These are phyloP conservation scores for Rhizopogon vesiculosus DNA, from an alignment of 768 basidiomycete species.

Conservation along the genomic window DNA sequence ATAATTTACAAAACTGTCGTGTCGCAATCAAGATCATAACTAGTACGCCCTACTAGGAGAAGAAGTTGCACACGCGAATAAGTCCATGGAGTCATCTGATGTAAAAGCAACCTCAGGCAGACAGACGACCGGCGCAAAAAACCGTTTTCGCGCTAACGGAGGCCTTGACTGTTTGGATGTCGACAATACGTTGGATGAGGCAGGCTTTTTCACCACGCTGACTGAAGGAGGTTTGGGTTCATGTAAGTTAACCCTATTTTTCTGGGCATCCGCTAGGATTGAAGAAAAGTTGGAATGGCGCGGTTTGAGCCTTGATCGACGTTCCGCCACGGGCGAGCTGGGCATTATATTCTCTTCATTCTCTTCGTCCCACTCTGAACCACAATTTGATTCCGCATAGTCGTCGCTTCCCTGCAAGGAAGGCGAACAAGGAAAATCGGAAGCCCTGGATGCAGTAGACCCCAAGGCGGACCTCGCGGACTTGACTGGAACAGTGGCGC, in stretches of 20 bases:
- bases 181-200: slow-evolving; percentile 8
- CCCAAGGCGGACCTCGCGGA: not conserved
- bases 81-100: slow-evolving; percentile 48
- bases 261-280: slow-evolving; percentile 35
- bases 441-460: slow-evolving; percentile 1
- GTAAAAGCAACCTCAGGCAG: slow-evolving; percentile 9
- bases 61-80: slow-evolving; percentile 36
- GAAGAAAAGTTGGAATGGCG: slow-evolving; percentile 31
- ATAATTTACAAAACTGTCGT: slow-evolving; percentile 5
- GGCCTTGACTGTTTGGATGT: slow-evolving; percentile 6
- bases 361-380: slow-evolving; percentile 17
- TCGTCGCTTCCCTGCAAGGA: slow-evolving; percentile 9
- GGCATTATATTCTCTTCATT: slow-evolving; percentile 14
- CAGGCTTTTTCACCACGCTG: not conserved
- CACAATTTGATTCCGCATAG: slow-evolving; percentile 9
- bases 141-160: slow-evolving; percentile 5
- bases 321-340: slow-evolving; percentile 4
- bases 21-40: slow-evolving; percentile 8
- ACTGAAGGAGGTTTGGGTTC: not conserved
- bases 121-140: slow-evolving; percentile 4
- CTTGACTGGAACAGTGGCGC: not conserved
- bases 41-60: slow-evolving; percentile 19
- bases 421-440: slow-evolving; percentile 4
- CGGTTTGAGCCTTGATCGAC: slow-evolving; percentile 9
- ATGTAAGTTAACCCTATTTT: slow-evolving; percentile 32